Evolutionary conservation across 768 basidiomycete species (phyloP), one percentile per base, ranked within the genome.

Genomic region (Baorangia bicolor): DNA sequence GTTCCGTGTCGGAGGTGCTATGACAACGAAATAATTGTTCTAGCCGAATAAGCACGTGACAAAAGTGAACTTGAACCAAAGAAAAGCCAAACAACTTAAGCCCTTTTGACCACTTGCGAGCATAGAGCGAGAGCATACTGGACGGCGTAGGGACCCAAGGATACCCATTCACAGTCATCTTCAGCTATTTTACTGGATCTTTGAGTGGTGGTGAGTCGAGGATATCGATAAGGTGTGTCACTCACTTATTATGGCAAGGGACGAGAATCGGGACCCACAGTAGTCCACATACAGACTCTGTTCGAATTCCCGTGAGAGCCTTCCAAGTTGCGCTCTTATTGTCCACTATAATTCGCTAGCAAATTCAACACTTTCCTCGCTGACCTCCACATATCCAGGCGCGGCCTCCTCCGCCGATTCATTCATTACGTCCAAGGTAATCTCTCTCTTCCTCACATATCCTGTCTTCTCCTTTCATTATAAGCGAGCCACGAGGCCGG

Each of bases 321-420:
- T n/a, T n/a, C n/a, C n/a, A n/a, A n/a, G n/a, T n/a, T n/a, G n/a
- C n/a, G n/a, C 57, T 50, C 61, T 65, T 34, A 12, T 23, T n/a
- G 50, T 41, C 38, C 37, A 44, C 41, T 38, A 44, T 33, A 50
- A 48, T 33, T 41, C 34, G 33, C 52, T 23, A n/a, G 35, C 21
- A 47, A 42, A 11, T 14, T 12, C 28, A 8, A 35, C 38, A 44
- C 46, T 38, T 49, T 47, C 49, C 48, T 41, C 27, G 42, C 49
- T 57, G 49, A 61, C 62, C 16, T 56, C 51, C 55, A 60, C 55
- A 37, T 49, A 55, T 49, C 67, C 73, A 84, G 83, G 84, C 77
- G 78, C 83, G 85, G 85, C 85, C 82, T 83, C 84, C 83, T 86
- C 83, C 84, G 83, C 77, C 64, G 68, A 71, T 70, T 81, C 83